These are phyloP conservation scores for Uronychia setigera DNA, from an alignment of 73 alveolate species.

Conservation along the genomic window DNA sequence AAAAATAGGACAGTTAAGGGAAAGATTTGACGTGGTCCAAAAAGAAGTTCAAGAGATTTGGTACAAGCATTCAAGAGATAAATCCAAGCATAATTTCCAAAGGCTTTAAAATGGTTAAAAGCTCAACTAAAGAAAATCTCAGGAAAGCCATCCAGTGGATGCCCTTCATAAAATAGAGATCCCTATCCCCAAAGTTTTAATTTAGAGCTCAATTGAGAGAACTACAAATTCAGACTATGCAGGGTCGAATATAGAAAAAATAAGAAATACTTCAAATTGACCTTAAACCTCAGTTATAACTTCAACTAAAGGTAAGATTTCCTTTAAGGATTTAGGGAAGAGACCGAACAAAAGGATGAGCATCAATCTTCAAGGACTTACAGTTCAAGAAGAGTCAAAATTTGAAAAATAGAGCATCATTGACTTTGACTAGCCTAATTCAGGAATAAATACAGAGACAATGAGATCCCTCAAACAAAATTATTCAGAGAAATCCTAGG, in stretches of 20 bases:
- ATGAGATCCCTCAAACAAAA: no score
- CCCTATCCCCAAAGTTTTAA: background rate
- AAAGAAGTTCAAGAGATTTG: background rate
- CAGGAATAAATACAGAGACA: no score
- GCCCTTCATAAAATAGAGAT: background rate
- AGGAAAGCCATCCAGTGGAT: background rate
- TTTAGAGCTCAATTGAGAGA: background rate
- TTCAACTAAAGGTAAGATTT: background rate
- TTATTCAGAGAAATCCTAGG: no score
- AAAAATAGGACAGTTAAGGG: background rate
- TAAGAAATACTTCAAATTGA: background rate
- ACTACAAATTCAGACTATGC: background rate
- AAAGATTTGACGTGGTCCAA: background rate
- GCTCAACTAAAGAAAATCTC: background rate
- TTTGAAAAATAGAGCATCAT: no score
- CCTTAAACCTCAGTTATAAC: background rate
- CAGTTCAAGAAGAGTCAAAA: no score
- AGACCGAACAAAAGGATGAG: no score
- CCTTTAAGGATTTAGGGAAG: no score
- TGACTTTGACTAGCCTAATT: no score
- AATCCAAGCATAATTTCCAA: no score
- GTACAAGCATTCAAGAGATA: background rate
- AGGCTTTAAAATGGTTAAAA: background rate
- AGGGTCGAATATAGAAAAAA: no score
- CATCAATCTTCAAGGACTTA: no score